These are phyloP conservation scores for Exophiala alcalophila DNA, from an alignment of 2,329 filamentous ascomycete species.

Conservation along the genomic window DNA sequence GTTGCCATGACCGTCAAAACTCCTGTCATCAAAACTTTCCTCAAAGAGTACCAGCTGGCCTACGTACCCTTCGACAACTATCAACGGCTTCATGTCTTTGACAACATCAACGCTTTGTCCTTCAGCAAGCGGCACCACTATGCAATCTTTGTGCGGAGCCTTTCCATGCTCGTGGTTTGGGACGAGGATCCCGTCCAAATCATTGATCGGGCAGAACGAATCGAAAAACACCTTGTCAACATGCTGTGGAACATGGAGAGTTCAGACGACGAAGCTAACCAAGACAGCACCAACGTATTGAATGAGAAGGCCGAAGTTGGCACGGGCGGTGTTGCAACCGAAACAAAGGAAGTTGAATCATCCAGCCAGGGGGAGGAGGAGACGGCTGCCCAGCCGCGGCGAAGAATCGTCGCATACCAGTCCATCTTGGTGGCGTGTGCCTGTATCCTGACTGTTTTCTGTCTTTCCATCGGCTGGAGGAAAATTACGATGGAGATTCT, in stretches of 20 bases:
- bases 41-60: constrained; percentile 51
- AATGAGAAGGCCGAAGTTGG: constrained; percentile 4
- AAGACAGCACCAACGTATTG: not conserved
- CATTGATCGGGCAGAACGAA: constrained; percentile 50
- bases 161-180: constrained; percentile 57
- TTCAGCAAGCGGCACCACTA: constrained; percentile 63
- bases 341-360: not conserved
- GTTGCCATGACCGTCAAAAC: constrained; percentile 68
- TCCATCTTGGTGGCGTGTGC: constrained; percentile 7
- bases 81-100: constrained; percentile 60
- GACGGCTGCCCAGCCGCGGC: constrained; percentile 4
- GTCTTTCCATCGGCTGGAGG: constrained; percentile 48
- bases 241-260: constrained; percentile 11
- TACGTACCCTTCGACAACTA: constrained; percentile 55
- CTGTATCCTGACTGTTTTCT: constrained; percentile 11
- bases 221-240: constrained; percentile 43
- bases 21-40: constrained; percentile 59
- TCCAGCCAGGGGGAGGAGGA: not conserved
- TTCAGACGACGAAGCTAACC: constrained; percentile 1
- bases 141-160: constrained; percentile 56
- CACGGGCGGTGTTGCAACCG: not conserved
- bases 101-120: constrained; percentile 55
- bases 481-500: constrained; percentile 42
- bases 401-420: constrained; percentile 10
- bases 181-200: constrained; percentile 59